Evolutionary conservation across 192 early-diverging fungal species (phyloP).

Genomic region (Gigaspora rosea): DNA sequence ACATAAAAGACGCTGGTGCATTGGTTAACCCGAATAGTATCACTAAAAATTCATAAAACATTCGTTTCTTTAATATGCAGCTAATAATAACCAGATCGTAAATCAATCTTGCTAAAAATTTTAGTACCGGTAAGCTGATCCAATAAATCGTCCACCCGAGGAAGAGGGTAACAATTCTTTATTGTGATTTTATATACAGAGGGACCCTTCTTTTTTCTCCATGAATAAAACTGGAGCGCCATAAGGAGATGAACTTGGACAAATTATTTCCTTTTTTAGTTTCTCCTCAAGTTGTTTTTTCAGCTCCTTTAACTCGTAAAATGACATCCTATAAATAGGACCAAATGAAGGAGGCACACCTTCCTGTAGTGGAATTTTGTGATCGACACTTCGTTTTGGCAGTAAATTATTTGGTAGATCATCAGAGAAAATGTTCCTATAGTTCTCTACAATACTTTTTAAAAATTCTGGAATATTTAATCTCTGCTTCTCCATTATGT

Average conservation of each 20-base stretch:
- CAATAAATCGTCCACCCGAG: constrained; percentile 43
- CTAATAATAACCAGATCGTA: constrained; percentile 52
- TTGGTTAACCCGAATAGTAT: constrained; percentile 48
- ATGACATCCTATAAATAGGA: no score
- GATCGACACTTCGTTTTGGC: no score
- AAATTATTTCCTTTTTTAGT: constrained; percentile 31
- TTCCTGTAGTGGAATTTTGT: no score
- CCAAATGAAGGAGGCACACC: no score
- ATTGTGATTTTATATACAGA: constrained; percentile 34
- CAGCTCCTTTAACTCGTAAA: no score
- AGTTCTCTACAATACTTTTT: no score
- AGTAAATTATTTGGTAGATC: no score
- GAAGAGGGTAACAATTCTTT: constrained; percentile 46
- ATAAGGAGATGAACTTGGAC: constrained; percentile 18
- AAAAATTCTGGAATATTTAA: no score
- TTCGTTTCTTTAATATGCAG: constrained; percentile 40
- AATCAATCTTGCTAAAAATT: constrained; percentile 49
- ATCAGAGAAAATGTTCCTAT: no score
- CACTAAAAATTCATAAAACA: constrained; percentile 43
- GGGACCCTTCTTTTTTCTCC: constrained; percentile 28
- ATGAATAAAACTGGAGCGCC: constrained; percentile 14
- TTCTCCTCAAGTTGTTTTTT: no score
- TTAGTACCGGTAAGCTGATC: constrained; percentile 50
- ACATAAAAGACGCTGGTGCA: no score
- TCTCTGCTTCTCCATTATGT: no score